Base-by-base conservation (phyloP, 2,329 filamentous ascomycete species). In the Colletotrichum zoysiae region DNA sequence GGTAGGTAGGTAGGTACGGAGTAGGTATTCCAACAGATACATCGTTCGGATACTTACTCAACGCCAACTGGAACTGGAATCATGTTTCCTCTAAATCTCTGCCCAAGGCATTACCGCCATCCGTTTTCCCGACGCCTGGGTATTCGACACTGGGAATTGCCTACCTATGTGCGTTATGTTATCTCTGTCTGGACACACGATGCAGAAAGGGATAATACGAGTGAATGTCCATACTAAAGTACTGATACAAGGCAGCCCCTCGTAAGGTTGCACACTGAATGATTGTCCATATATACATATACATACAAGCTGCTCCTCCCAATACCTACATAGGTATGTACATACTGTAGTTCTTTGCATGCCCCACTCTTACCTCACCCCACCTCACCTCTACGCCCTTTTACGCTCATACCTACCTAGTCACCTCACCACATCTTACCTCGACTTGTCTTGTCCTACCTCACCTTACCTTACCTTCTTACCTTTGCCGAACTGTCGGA, bases 281-380 rank as follows among this genome's bases (percentile, higher is more conserved):
- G 30, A 30, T 30, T 30, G 30, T 30, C 30, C 30, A 30, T 4
- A 30, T 30, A 30, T 30, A 35, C 35, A 35, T 3, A 30, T 4
- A 30, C 4, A 30, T 30, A 35, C 35, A 35, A 35, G 35, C 35
- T 35, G 12, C 30, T 16, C 14, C 40, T 42, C 40, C 40, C 6
- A 35, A 35, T 35, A 35, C 26, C 26, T 26, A 30, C 30, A 30
- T 30, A n/a, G n/a, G n/a, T n/a, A 30, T 30, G 30, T 30, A 30
- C 30, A 30, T 4, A 30, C 30, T 30, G 30, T 30, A 30, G 30
- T 35, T 35, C 9, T 35, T 35, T 35, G 2, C 35, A 1, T 38
- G 18, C 23, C 35, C 26, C 20, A 20, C 11, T 44, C 46, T 60
- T 61, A 67, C 63, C 55, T 66, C 55, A 59, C 40, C 44, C 53